phyloP scores from a whole-genome alignment of 106 monocot species.

The Apostasia ramifera region DNA sequence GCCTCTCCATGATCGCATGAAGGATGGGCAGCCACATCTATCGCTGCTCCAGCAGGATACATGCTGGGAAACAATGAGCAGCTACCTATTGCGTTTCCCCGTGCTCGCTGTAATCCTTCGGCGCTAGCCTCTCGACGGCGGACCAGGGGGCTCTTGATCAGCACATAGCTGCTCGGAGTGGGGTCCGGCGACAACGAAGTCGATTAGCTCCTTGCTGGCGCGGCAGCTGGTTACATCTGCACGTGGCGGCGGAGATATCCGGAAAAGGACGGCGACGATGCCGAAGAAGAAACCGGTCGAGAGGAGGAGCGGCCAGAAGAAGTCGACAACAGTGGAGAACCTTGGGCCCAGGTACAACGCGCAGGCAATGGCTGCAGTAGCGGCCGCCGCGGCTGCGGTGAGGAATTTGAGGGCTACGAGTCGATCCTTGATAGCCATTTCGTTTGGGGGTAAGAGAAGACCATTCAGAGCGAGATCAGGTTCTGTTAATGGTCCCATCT shows the following conservation, averaged over 20 bases:
- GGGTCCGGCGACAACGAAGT: constrained; percentile 62
- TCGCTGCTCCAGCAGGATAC: too few relatives aligned
- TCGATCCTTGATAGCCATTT: constrained; percentile 18
- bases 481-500: too few relatives aligned
- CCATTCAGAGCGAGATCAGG: too few relatives aligned
- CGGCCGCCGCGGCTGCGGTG: constrained; percentile 7
- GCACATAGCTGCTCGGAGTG: not conserved
- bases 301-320: constrained; percentile 90
- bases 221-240: not conserved
- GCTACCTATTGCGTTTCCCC: too few relatives aligned
- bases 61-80: too few relatives aligned
- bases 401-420: constrained; percentile 12
- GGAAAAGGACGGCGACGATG: constrained; percentile 53
- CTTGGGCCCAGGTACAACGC: constrained; percentile 36
- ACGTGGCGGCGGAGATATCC: constrained; percentile 53
- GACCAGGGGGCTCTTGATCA: not conserved
- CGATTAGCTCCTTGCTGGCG: constrained; percentile 47
- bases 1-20: too few relatives aligned
- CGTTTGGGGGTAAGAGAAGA: too few relatives aligned
- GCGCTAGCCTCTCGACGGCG: too few relatives aligned
- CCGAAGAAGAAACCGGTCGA: constrained; percentile 70
- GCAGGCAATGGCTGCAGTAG: constrained; percentile 14
- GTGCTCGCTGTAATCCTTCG: too few relatives aligned
- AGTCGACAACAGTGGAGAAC: constrained; percentile 47
- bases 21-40: too few relatives aligned